Evolutionary conservation across 2,329 filamentous ascomycete species (phyloP), one percentile per base, ranked within the genome.

Genomic region (Penicillium occitanis): DNA sequence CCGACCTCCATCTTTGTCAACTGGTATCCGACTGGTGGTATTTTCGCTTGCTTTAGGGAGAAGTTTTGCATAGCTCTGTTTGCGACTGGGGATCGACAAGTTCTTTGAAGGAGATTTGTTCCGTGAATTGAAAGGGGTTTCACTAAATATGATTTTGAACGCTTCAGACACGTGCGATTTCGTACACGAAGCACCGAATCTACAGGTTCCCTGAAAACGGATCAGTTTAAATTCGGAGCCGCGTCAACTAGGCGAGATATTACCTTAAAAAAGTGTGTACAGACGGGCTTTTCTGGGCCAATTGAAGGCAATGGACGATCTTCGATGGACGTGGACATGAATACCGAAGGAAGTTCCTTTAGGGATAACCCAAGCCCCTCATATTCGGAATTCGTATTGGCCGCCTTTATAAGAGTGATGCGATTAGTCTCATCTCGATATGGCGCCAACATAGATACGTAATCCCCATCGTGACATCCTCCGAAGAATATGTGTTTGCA

Each of bases 401-500:
- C 30, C 6, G 51, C n/a, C n/a, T 22, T 55, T 33, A 55, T n/a
- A 11, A 55, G 51, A 35, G 51, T 55, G 51, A 55, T 35, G 30
- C 30, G 51, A 22, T 35, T 33, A 10, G 17, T 55, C 51, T 19
- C 30, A 35, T 19, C 5, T 13, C 30, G 30, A 35, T 55, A 55
- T 13, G 28, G 51, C 3, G 30, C 10, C 68, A 90, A 77, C 58
- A 87, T 80, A 7, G 84, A 82, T 55, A 87, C 75, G 71, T 89
- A 88, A 61, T 84, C 83, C 28, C 79, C 79, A 69, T 89, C 85
- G 69, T 89, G 86, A 70, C 87, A 89, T 46, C 83, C 86, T 5
- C 86, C 88, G 66, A 88, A 86, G 71, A 85, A 86, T 42, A 90
- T 87, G 72, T 88, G 87, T 69, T 85, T 86, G 77, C 88, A 90